Conservation (phyloP, 2,329 filamentous ascomycete genomes). For the Ceratocystis smalleyi region DNA sequence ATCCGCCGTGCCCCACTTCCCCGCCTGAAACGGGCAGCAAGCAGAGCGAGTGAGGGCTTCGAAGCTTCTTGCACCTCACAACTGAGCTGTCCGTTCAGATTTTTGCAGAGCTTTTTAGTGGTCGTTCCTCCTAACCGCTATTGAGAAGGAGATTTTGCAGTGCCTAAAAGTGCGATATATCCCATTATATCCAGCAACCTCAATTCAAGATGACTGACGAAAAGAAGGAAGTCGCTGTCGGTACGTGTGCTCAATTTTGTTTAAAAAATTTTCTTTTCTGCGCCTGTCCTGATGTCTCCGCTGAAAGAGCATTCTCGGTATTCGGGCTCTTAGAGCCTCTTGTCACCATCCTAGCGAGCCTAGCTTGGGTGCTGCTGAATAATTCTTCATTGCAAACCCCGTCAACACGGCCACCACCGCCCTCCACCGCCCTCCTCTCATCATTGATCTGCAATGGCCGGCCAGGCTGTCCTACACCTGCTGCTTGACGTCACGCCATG, state of each 20-base stretch:
- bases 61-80: constrained; percentile 12
- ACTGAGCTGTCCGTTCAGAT: constrained; percentile 15
- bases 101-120: constrained; percentile 16
- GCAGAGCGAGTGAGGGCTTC: constrained; percentile 9
- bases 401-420: constrained; percentile 6
- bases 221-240: constrained; percentile 29
- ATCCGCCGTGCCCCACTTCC: constrained; percentile 16
- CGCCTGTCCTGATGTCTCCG: background rate
- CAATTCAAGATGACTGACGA: constrained; percentile 30
- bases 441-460: background rate
- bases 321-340: background rate
- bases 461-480: constrained; percentile 3
- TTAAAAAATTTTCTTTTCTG: background rate
- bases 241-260: constrained; percentile 16
- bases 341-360: too few relatives aligned
- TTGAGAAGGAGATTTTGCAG: constrained; percentile 11
- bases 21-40: constrained; percentile 15
- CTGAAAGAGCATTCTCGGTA: background rate
- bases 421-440: background rate
- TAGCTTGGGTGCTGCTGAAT: background rate
- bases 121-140: constrained; percentile 15
- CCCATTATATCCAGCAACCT: constrained; percentile 2
- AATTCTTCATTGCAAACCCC: constrained; percentile 1
- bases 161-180: constrained; percentile 13
- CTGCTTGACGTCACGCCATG: background rate